Evolutionary conservation across 176 grass and related monocot genomes (phyloP).

Genomic region (Juncus effusus): DNA sequence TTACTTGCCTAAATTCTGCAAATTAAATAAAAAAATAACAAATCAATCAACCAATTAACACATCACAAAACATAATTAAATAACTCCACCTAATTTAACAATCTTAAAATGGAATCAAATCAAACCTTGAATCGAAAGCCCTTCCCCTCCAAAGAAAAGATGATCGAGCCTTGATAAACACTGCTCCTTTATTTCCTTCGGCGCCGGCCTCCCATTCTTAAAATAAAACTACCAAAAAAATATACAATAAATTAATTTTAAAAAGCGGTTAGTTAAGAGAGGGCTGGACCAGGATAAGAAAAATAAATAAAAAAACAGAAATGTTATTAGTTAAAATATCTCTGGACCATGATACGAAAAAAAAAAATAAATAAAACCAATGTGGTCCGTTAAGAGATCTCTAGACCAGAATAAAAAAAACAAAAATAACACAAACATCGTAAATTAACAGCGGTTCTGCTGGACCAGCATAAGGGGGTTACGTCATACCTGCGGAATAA

Average conservation of each 20-base stretch:
- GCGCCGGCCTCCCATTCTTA: conserved; percentile 75
- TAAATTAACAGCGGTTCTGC: background rate
- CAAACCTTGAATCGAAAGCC: conserved; percentile 80
- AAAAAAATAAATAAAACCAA: too few relatives aligned
- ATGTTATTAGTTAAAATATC: background rate
- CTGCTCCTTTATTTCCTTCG: conserved; percentile 83
- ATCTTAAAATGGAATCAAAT: background rate
- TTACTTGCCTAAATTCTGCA: conserved; percentile 84
- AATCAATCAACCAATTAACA: conserved; percentile 23
- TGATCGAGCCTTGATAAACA: conserved; percentile 89
- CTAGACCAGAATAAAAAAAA: too few relatives aligned
- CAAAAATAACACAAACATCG: background rate
- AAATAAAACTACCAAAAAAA: conserved; percentile 78
- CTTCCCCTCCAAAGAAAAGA: conserved; percentile 86
- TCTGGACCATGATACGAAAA: background rate
- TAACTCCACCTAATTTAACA: conserved; percentile 11
- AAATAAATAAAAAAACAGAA: conserved; percentile 24
- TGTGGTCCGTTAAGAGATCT: too few relatives aligned
- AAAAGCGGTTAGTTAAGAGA: too few relatives aligned
- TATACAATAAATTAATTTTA: too few relatives aligned
- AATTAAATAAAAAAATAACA: conserved; percentile 32
- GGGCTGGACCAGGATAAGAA: too few relatives aligned
- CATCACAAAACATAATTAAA: background rate
- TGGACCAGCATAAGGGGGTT: conserved; percentile 15
- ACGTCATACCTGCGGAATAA: conserved; percentile 82